A percentile compares a stretch with the other conserved stretches of the same genome.
Evolutionary conservation across 345 rosid genomes (phyloP).

Genomic region (Eucalyptus sp.): DNA sequence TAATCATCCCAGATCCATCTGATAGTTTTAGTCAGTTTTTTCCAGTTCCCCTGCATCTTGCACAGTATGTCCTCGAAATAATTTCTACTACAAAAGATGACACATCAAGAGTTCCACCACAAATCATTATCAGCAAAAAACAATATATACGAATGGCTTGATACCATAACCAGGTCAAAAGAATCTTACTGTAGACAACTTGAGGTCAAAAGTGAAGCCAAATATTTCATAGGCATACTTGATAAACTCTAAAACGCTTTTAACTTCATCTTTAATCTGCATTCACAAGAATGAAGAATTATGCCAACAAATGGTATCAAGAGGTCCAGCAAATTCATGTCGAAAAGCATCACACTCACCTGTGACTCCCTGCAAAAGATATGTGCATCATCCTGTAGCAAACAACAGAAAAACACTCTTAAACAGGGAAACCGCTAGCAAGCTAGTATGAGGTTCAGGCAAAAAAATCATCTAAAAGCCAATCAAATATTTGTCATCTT

Average conservation of each 20-base stretch:
- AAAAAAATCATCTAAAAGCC: not conserved
- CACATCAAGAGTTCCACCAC: not conserved
- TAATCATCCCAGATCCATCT: not conserved
- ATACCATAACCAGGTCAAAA: not conserved
- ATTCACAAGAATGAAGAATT: conserved; percentile 5
- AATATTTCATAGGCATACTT: conserved; percentile 53
- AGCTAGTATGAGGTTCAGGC: not conserved
- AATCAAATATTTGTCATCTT: not conserved
- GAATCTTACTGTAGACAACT: conserved; percentile 75
- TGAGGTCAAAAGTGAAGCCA: conserved; percentile 89
- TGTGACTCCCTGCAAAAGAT: conserved; percentile 84
- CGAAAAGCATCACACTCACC: conserved; percentile 25
- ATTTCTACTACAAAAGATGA: not conserved
- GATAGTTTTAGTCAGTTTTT: not conserved
- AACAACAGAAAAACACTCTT: not conserved
- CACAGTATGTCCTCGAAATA: not conserved
- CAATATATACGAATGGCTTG: not conserved
- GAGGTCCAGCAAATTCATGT: not conserved
- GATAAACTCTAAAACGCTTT: conserved; percentile 71
- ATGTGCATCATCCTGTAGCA: conserved; percentile 89
- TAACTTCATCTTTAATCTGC: conserved; percentile 84
- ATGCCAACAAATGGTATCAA: not conserved
- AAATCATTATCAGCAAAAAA: not conserved
- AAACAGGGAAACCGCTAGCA: not conserved
- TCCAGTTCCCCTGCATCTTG: not conserved